Evolutionary conservation across 1,284 basidiomycete species (phyloP).

Genomic region (Ustilago trichophora): DNA sequence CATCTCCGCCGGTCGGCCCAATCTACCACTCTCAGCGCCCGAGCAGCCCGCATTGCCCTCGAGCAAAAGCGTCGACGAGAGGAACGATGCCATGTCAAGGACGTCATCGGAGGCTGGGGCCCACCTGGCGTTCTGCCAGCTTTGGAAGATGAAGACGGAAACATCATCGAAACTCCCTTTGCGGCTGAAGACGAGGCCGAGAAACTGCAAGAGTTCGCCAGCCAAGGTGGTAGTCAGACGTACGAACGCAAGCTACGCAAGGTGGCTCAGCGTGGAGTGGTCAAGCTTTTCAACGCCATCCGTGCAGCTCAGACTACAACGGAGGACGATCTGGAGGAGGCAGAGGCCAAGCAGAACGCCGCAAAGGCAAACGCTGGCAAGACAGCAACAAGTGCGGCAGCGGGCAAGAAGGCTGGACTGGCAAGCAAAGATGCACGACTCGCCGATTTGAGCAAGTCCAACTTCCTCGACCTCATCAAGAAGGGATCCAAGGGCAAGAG

Average conservation of each 20-base stretch:
- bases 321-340: conserved; percentile 53
- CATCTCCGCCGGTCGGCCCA: conserved; percentile 56
- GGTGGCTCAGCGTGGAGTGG: conserved; percentile 64
- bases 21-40: conserved; percentile 53
- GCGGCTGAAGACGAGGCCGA: conserved; percentile 20
- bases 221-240: conserved; percentile 54
- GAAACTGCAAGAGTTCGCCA: conserved; percentile 34
- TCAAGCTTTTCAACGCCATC: conserved; percentile 66
- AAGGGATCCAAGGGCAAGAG: conserved; percentile 25
- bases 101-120: conserved; percentile 65
- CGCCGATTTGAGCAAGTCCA: conserved; percentile 61
- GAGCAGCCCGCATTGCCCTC: conserved; percentile 58
- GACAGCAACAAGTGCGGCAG: background rate
- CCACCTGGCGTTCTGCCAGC: conserved; percentile 55
- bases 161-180: conserved; percentile 27
- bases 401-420: conserved; percentile 40
- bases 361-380: conserved; percentile 5
- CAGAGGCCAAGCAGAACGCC: conserved; percentile 29
- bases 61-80: conserved; percentile 57
- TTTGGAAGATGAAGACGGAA: conserved; percentile 43
- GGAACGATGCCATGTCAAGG: conserved; percentile 59
- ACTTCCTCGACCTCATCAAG: conserved; percentile 64
- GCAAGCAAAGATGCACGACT: conserved; percentile 56
- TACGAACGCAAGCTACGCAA: conserved; percentile 62
- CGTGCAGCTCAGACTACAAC: conserved; percentile 62